Evolutionary conservation across 2,329 filamentous ascomycete genomes (phyloP), one percentile per base, ranked within the genome.

Genomic region (Fusarium ambrosium): DNA sequence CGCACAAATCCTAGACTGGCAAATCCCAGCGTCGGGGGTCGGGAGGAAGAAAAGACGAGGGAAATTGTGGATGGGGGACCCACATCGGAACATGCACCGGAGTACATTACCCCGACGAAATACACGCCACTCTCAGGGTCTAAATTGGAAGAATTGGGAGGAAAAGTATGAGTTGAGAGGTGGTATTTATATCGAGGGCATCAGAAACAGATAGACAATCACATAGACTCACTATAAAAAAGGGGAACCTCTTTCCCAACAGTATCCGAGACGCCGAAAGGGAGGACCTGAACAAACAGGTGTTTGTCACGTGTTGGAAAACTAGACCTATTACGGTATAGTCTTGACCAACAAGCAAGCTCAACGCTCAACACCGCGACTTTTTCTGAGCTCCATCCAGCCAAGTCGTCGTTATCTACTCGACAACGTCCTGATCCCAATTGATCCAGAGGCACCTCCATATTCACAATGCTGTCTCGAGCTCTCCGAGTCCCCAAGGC

Each of bases 171-270:
- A 36, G 18, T 36, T 22, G n/a, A 55, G 48, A 37, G 20, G 48
- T 4, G 53, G n/a, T 8, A 27, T 34, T 32, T 98, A 98, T 86
- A 95, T 95, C 80, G 89, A 89, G 76, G 96, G 96, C 77, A 93
- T 32, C 27, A 20, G n/a, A 34, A n/a, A 34, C 20, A 22, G 10
- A 14, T 20, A 20, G 36, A 6, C 20, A 43, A 6, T 29, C 13
- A 1, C 34, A 58, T 41, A 24, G 11, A 56, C n/a, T 20, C 14
- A n/a, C 48, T 48, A 51, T 16, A 36, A 45, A 36, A 34, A 27
- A 18, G 32, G 39, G 11, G 27, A 16, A 8, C 39, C 10, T 36
- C 29, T 20, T 36, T 48, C 43, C 36, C 36, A 64, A 58, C 14
- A 24, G 24, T 16, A 58, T 43, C 90, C 72, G 96, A 98, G 91